These are phyloP conservation scores for Talaromyces marneffei DNA, from an alignment of 2,329 filamentous ascomycete species.

Conservation along the genomic window DNA sequence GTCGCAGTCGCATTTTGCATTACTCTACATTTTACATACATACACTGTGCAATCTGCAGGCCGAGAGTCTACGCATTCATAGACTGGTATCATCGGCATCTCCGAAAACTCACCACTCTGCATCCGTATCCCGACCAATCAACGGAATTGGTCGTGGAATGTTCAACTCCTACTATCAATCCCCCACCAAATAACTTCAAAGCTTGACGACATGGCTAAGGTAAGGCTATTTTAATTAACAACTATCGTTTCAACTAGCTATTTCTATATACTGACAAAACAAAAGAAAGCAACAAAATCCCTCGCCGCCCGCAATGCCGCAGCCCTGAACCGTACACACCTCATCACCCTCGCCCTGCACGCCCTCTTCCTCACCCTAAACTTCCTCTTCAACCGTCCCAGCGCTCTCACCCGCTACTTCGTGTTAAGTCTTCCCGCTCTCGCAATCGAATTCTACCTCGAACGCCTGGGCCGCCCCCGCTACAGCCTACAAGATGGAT, in stretches of 20 bases:
- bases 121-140: neutral
- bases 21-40: neutral
- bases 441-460: constrained; percentile 77
- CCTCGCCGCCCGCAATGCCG: constrained; percentile 71
- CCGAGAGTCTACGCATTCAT: neutral
- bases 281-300: constrained; percentile 48
- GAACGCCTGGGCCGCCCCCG: constrained; percentile 77
- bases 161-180: neutral
- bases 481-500: constrained; percentile 57
- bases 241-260: too few relatives aligned
- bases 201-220: constrained; percentile 18
- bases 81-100: too few relatives aligned
- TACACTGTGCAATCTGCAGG: neutral
- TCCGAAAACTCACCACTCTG: neutral
- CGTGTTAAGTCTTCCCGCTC: constrained; percentile 65
- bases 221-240: constrained; percentile 10
- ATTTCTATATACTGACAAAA: constrained; percentile 10
- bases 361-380: constrained; percentile 64
- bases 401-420: constrained; percentile 62
- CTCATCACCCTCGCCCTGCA: constrained; percentile 68
- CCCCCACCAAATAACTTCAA: neutral
- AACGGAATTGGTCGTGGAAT: neutral
- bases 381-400: constrained; percentile 58
- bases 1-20: neutral
- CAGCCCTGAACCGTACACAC: constrained; percentile 75